Percentiles rank a stretch among this genome's conserved stretches.
These are phyloP conservation scores for Poronia punctata DNA, from an alignment of 495 filamentous ascomycete species.

Conservation along the genomic window DNA sequence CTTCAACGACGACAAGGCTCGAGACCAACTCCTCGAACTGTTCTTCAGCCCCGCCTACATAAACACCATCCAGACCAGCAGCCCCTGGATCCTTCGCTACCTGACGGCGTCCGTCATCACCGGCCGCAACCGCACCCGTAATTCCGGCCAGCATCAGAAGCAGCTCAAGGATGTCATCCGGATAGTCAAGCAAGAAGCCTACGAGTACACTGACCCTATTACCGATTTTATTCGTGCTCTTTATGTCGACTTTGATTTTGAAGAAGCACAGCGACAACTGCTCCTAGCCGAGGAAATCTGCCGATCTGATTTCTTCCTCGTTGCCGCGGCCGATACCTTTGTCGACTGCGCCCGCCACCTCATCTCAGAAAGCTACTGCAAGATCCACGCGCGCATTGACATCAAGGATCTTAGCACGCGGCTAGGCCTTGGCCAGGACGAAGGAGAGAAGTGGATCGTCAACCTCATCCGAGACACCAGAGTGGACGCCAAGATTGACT, in stretches of 20 bases:
- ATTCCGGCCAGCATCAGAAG: slow-evolving; percentile 86
- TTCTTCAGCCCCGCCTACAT: slow-evolving; percentile 96
- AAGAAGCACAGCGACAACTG: slow-evolving; percentile 92
- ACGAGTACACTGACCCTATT: slow-evolving; percentile 94
- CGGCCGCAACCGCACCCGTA: slow-evolving; percentile 75
- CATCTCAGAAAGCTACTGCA: slow-evolving; percentile 98
- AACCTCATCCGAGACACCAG: slow-evolving; percentile 96
- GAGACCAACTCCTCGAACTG: slow-evolving; percentile 84
- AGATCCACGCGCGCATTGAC: slow-evolving; percentile 97
- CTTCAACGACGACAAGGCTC: slow-evolving; percentile 92
- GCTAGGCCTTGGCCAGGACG: slow-evolving; percentile 81
- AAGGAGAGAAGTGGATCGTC: slow-evolving; percentile 99
- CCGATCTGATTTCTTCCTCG: slow-evolving; percentile 91
- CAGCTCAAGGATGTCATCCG: slow-evolving; percentile 95
- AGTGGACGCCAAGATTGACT: slow-evolving; percentile 98
- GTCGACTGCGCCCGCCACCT: slow-evolving; percentile 91
- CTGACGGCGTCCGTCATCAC: slow-evolving; percentile 93
- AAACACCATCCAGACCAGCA: slow-evolving; percentile 97
- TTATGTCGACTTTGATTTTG: slow-evolving; percentile 97
- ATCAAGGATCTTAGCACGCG: slow-evolving; percentile 92
- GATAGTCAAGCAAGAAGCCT: slow-evolving; percentile 89
- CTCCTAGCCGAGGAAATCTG: slow-evolving; percentile 86
- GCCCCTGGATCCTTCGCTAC: slow-evolving; percentile 95
- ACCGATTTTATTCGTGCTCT: slow-evolving; percentile 94
- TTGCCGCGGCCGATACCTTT: slow-evolving; percentile 75